These are phyloP conservation scores for Veloboletus limbatus DNA, from an alignment of 1,284 basidiomycete species.

Conservation along the genomic window DNA sequence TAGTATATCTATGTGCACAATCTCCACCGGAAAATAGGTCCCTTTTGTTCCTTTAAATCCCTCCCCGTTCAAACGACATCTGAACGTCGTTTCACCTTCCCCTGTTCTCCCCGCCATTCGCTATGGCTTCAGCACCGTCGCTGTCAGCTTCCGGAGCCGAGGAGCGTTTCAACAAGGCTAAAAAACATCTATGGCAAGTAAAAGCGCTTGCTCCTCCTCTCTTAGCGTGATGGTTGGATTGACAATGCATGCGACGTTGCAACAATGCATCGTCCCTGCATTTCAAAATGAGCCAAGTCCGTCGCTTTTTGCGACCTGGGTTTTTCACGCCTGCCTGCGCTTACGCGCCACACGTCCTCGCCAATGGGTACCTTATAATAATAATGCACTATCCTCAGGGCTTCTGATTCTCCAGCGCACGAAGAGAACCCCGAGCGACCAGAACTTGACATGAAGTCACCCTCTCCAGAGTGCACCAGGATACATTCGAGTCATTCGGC, in stretches of 20 bases:
- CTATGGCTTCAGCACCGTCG: constrained; percentile 30
- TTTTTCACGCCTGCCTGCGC: constrained; percentile 23
- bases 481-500: constrained; percentile 20
- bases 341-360: constrained; percentile 30
- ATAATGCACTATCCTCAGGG: constrained; percentile 26
- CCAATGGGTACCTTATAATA: constrained; percentile 19
- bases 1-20: constrained; percentile 42
- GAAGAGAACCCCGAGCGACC: constrained; percentile 22
- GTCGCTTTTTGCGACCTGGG: constrained; percentile 12
- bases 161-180: constrained; percentile 36
- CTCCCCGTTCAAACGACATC: constrained; percentile 22
- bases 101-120: constrained; percentile 20
- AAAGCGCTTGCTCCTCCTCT: constrained; percentile 7
- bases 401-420: constrained; percentile 29
- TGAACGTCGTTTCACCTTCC: constrained; percentile 26
- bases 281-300: constrained; percentile 19
- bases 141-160: constrained; percentile 20
- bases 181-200: constrained; percentile 37
- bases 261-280: constrained; percentile 10
- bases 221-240: constrained; percentile 3
- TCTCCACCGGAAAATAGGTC: constrained; percentile 34
- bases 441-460: constrained; percentile 18
- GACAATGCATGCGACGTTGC: constrained; percentile 12
- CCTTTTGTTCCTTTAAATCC: constrained; percentile 34
- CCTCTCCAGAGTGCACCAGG: constrained; percentile 20